Evolutionary conservation across 768 basidiomycete genomes (phyloP), one percentile per base, ranked within the genome.

Genomic region (Pulveroboletus sp.): DNA sequence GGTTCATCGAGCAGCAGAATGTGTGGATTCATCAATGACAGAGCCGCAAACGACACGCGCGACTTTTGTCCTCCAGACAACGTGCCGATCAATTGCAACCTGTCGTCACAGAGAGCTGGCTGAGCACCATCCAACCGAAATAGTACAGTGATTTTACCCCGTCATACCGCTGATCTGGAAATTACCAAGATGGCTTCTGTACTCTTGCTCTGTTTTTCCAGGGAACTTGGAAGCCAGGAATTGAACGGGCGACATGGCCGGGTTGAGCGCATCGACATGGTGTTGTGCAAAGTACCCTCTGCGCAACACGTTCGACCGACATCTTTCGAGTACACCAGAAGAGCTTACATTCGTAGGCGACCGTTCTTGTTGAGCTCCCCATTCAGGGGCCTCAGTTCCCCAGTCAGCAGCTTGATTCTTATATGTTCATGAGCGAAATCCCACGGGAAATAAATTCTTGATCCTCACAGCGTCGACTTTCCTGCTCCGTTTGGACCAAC

Each of bases 111-210:
- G 43, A 24, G 31, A 24, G 23, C 22, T 10, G 32, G 23, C 19
- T 29, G 14, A 44, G 50, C 29, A 19, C n/a, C 13, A 22, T 23
- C 36, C 16, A 39, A 51, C 31, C 19, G n/a, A 30, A 34, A 39
- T 30, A 20, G 30, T 41, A 45, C 29, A 20, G 49, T 27, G 61
- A n/a, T 4, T 73, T 31, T 43, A 87, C 89, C 90, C 89, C 2
- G 93, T 95, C 82, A 95, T 85, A 36, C 93, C 93, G 52, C 90
- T 96, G 60, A 97, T 95, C 60, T 96, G 94, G 74, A 98, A 96
- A 50, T 94, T 93, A 6, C 95, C 96, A 12, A 99, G 76, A 71
- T 98, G 96, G n/a, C 71, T 68, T 53, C 96, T 80, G 67, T 98
- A 98, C 66, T 97, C 96, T 68, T 97, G 95, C 69, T 98, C 96